Evolutionary conservation across 352 stramenopile genomes (phyloP).

Genomic region (Phytophthora hybrid): DNA sequence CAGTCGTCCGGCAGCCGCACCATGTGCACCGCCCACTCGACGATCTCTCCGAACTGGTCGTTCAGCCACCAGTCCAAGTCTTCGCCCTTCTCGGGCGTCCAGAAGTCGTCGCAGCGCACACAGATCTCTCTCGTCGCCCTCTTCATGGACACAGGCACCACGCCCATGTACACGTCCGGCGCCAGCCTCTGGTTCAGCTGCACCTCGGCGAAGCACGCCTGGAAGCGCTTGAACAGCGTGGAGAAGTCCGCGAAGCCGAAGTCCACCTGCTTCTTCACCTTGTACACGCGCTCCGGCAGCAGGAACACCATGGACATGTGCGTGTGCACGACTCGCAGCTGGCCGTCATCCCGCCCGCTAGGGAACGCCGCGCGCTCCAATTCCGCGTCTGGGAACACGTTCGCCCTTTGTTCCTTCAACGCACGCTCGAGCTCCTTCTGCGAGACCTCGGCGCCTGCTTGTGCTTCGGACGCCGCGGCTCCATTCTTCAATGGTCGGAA

Average conservation of each 20-base stretch:
- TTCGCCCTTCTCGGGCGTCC: conserved; percentile 69
- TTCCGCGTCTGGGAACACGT: conserved; percentile 32
- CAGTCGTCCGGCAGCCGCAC: conserved; percentile 65
- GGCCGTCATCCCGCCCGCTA: neutral
- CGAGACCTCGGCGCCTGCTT: conserved; percentile 63
- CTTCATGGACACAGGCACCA: conserved; percentile 76
- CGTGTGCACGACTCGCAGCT: conserved; percentile 63
- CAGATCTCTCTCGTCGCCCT: conserved; percentile 57
- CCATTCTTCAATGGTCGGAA: conserved; percentile 40
- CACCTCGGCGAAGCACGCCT: conserved; percentile 74
- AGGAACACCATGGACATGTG: conserved; percentile 83
- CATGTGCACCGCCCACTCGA: conserved; percentile 85
- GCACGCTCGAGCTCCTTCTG: conserved; percentile 56
- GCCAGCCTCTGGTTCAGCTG: conserved; percentile 78
- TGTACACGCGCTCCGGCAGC: conserved; percentile 68
- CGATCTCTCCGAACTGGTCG: conserved; percentile 72
- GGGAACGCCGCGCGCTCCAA: conserved; percentile 38
- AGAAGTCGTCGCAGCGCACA: conserved; percentile 71
- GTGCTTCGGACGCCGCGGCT: conserved; percentile 70
- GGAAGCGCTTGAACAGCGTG: conserved; percentile 77
- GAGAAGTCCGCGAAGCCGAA: conserved; percentile 82
- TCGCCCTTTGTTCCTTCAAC: conserved; percentile 40
- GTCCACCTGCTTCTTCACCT: conserved; percentile 81
- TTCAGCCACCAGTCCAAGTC: conserved; percentile 73
- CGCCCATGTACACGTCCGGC: conserved; percentile 66